phyloP scores from a whole-genome alignment of 106 monocot species.

The Phalaenopsis aphrodite region DNA sequence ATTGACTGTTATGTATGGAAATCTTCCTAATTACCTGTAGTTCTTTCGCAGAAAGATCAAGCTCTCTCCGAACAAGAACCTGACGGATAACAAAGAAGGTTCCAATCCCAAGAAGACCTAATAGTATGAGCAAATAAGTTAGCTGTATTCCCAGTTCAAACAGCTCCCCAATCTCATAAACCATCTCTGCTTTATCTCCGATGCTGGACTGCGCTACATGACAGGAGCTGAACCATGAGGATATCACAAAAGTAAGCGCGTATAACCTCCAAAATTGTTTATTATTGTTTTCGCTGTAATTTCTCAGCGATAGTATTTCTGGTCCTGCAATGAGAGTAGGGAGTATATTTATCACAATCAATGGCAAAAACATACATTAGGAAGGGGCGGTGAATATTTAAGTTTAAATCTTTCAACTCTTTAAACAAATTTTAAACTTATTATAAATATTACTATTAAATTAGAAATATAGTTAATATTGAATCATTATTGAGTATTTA shows the following conservation, averaged over 20 bases:
- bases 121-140: constrained; percentile 67
- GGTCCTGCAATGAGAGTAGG: not conserved
- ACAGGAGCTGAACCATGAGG: constrained; percentile 42
- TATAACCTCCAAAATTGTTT: constrained; percentile 10
- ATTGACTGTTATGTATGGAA: too few species aligned
- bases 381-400: too few species aligned
- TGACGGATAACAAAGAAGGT: constrained; percentile 90
- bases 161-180: constrained; percentile 80
- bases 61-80: constrained; percentile 84
- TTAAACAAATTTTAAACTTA: too few species aligned
- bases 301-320: not conserved
- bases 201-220: constrained; percentile 51
- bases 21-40: constrained; percentile 22
- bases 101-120: constrained; percentile 83
- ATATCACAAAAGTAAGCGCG: constrained; percentile 36
- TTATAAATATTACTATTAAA: too few species aligned
- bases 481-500: too few species aligned
- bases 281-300: constrained; percentile 1
- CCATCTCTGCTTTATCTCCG: constrained; percentile 27
- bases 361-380: too few species aligned
- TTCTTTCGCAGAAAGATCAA: constrained; percentile 98
- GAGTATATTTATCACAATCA: not conserved
- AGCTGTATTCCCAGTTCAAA: constrained; percentile 95
- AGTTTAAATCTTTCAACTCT: too few species aligned
- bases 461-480: too few species aligned